Conservation (phyloP, 495 filamentous ascomycete genomes). For the Daldinia vernicosa region DNA sequence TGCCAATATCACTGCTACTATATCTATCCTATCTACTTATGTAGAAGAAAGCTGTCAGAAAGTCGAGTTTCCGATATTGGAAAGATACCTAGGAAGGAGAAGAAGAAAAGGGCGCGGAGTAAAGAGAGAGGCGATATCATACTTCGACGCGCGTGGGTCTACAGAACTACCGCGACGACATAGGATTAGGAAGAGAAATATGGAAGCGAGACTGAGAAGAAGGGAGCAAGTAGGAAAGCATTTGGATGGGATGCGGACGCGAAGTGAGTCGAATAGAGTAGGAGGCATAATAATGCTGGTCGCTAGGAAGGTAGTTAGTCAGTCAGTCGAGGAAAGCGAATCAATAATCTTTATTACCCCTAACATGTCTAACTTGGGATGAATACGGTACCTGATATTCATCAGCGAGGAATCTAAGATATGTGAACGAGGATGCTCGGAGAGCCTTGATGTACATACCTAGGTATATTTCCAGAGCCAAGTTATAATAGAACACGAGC, state of each 20-base stretch:
- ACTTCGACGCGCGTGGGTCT: not conserved
- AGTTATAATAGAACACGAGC: too few relatives aligned
- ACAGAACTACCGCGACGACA: not conserved
- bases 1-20: not conserved
- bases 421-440: too few relatives aligned
- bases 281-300: not conserved
- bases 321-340: not conserved
- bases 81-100: not conserved
- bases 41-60: not conserved
- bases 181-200: not conserved
- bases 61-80: not conserved
- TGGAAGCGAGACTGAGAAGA: not conserved
- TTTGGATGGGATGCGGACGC: not conserved
- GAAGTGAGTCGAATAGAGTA: not conserved
- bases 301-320: not conserved
- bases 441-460: too few relatives aligned
- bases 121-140: not conserved
- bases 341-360: constrained; percentile 1
- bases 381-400: not conserved
- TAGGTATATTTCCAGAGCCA: too few relatives aligned
- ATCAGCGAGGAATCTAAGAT: too few relatives aligned
- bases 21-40: not conserved
- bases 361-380: not conserved
- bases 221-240: not conserved
- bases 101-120: not conserved